phyloP scores from a whole-genome alignment of 169 alveolate genomes.

The Cryptosporidium parvum region DNA sequence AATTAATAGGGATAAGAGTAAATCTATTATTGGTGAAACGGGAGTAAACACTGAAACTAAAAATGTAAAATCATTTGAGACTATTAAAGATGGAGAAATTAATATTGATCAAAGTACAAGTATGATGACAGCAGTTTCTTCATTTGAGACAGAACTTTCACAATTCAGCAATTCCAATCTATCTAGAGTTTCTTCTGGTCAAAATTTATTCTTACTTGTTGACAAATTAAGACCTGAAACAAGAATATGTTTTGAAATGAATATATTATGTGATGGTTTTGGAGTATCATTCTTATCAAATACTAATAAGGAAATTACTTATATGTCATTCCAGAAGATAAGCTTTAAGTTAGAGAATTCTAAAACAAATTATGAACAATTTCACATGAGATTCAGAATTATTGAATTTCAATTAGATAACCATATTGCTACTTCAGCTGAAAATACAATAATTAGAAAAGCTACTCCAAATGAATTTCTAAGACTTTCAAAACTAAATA shows the following conservation, averaged over 20 bases:
- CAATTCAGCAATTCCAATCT: constrained; percentile 36
- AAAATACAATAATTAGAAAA: constrained; percentile 49
- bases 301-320: constrained; percentile 29
- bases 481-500: constrained; percentile 19
- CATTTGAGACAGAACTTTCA: constrained; percentile 52
- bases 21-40: not conserved
- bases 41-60: not conserved
- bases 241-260: constrained; percentile 46
- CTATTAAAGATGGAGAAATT: not conserved
- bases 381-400: constrained; percentile 49
- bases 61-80: not conserved
- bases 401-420: constrained; percentile 53
- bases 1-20: not conserved
- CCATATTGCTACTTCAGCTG: constrained; percentile 47
- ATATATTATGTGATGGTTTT: constrained; percentile 36
- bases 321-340: constrained; percentile 48
- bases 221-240: constrained; percentile 11
- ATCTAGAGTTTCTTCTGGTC: constrained; percentile 44
- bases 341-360: constrained; percentile 14
- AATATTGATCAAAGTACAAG: not conserved
- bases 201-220: constrained; percentile 9
- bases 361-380: not conserved
- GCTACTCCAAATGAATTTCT: constrained; percentile 58
- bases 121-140: not conserved
- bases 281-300: constrained; percentile 48